These are phyloP conservation scores for Beta corolliflora DNA, from an alignment of 179 eudicot genomes.

Conservation along the genomic window DNA sequence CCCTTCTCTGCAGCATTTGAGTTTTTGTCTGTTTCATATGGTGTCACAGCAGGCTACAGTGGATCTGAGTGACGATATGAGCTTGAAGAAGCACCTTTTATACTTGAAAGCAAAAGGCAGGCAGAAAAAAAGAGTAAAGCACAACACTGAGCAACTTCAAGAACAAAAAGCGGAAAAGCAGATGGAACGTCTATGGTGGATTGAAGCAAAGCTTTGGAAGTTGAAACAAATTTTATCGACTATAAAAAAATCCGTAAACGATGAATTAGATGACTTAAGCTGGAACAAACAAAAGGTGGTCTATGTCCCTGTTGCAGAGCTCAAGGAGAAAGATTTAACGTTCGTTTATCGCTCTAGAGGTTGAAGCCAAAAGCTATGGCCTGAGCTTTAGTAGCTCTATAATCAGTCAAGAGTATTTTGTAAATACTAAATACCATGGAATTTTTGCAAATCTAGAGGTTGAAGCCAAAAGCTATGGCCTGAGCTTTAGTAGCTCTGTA, in stretches of 20 bases:
- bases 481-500: neutral
- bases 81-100: constrained; percentile 55
- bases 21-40: neutral
- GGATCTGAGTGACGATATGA: constrained; percentile 58
- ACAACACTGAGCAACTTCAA: constrained; percentile 18
- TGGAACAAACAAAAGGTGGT: constrained; percentile 31
- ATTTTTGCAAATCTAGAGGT: neutral
- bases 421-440: neutral
- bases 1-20: neutral
- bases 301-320: constrained; percentile 68
- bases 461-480: neutral
- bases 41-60: constrained; percentile 28
- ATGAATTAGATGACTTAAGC: constrained; percentile 23
- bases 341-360: neutral
- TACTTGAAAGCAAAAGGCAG: constrained; percentile 38
- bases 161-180: constrained; percentile 50
- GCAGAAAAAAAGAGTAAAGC: constrained; percentile 26
- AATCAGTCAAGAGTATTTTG: neutral
- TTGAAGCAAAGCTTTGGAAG: constrained; percentile 57
- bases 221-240: constrained; percentile 46
- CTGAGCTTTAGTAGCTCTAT: neutral
- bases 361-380: neutral
- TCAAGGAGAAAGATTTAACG: constrained; percentile 60
- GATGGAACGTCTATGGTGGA: constrained; percentile 61
- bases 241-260: constrained; percentile 31